Evolutionary conservation across 805 yeast species (phyloP), one percentile per base, ranked within the genome.

Genomic region (Nakazawaea holstii): DNA sequence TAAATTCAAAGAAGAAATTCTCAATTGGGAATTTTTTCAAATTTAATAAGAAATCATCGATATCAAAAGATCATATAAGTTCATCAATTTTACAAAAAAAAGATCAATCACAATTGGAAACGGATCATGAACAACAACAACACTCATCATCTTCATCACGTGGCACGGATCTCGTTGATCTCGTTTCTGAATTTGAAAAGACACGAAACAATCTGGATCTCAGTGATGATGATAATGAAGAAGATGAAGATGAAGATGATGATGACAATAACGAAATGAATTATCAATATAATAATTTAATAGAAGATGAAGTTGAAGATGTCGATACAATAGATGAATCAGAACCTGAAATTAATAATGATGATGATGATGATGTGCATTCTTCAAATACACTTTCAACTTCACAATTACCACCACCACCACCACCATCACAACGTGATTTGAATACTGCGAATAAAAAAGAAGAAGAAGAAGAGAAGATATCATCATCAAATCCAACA

Each of bases 21-120:
- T 20, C 20, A 7, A 36, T 46, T 17, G 49, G 45, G 8, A 38
- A 20, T 37, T 41, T 46, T 11, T 46, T 46, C 42, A 38, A 38
- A 26, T 46, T 46, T 31, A 36, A 36, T n/a, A 40, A 40, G 38
- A 46, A 46, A 4, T 40, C 45, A n/a, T 35, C 49, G 5, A 46
- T 46, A 2, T 46, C 49, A 6, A 40, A 36, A 40, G 49, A 46
- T 30, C 49, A 46, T 41, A 35, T 46, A 15, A 46, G 49, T 29
- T 39, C 43, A 8, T 14, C 29, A 13, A 38, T 30, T 7, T 26
- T 28, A n/a, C n/a, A n/a, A n/a, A n/a, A n/a, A n/a, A n/a, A n/a
- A n/a, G n/a, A n/a, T n/a, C n/a, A n/a, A n/a, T n/a, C n/a, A n/a
- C n/a, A n/a, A n/a, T n/a, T n/a, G n/a, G n/a, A n/a, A n/a, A n/a